A percentile compares a stretch with the other conserved stretches of the same genome.
phyloP scores from a whole-genome alignment of 2,329 filamentous ascomycete genomes.

The Alternaria sp. region DNA sequence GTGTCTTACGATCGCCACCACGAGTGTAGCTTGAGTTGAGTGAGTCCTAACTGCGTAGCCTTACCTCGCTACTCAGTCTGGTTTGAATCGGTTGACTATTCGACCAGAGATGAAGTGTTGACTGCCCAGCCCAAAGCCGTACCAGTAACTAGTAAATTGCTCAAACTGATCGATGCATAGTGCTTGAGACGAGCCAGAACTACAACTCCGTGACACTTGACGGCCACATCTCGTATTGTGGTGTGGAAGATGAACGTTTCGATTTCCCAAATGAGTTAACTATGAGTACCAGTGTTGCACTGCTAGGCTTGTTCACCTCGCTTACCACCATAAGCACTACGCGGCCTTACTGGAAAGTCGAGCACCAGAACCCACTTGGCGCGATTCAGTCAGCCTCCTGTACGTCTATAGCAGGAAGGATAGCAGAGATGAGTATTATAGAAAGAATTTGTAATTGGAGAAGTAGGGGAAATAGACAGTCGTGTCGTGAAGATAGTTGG shows the following conservation, averaged over 20 bases:
- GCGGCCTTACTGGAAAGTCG: neutral
- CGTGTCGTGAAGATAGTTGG: too few relatives aligned
- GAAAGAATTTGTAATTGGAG: neutral
- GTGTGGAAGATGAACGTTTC: neutral
- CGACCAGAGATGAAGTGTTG: neutral
- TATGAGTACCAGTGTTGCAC: neutral
- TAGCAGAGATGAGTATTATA: neutral
- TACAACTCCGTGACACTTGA: neutral
- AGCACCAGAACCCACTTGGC: neutral
- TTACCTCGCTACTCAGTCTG: too few relatives aligned
- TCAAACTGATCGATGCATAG: neutral
- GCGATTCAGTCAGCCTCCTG: neutral
- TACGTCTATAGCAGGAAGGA: neutral
- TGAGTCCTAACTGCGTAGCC: too few relatives aligned
- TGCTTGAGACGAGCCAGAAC: neutral
- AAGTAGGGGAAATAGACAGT: accelerated
- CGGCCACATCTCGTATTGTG: neutral
- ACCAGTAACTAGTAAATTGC: accelerated
- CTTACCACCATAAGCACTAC: neutral
- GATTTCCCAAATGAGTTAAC: neutral
- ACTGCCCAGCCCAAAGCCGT: neutral
- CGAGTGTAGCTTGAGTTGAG: neutral
- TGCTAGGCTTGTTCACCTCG: neutral
- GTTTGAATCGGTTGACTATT: accelerated
- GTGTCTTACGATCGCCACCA: neutral